Conservation (phyloP, 2,329 filamentous ascomycete species). For the Aspergillus pseudoterreus region DNA sequence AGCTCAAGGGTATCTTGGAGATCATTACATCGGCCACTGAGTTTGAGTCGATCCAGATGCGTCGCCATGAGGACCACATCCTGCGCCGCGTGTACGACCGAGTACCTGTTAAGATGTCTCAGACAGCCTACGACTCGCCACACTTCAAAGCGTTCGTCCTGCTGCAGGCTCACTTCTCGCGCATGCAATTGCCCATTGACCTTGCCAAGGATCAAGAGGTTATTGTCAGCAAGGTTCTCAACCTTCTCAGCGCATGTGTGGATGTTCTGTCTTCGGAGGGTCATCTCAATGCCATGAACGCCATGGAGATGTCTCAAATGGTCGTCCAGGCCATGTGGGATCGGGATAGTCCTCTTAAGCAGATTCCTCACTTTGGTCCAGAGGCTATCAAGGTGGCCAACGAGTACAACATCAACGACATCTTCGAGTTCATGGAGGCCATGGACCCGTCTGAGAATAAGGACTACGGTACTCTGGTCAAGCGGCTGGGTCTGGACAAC, state of each 20-base stretch:
- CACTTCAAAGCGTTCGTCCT: constrained; percentile 99
- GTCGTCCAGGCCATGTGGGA: constrained; percentile 99
- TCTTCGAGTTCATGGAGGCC: constrained; percentile 97
- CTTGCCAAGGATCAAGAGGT: constrained; percentile 93
- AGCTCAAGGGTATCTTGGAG: constrained; percentile 94
- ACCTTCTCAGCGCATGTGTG: constrained; percentile 84
- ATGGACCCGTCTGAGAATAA: constrained; percentile 95
- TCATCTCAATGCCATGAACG: constrained; percentile 93
- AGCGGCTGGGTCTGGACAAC: constrained; percentile 73
- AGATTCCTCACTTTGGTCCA: constrained; percentile 90
- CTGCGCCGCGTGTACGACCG: constrained; percentile 91
- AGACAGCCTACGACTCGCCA: constrained; percentile 82
- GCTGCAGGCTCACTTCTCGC: constrained; percentile 92
- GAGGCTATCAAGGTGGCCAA: constrained; percentile 80
- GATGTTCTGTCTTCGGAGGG: constrained; percentile 95
- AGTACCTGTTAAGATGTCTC: constrained; percentile 89
- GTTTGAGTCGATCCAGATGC: constrained; percentile 91
- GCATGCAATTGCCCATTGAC: constrained; percentile 94
- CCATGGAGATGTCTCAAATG: constrained; percentile 99
- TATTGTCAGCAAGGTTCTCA: constrained; percentile 78
- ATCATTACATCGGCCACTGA: constrained; percentile 96
- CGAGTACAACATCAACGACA: constrained; percentile 79
- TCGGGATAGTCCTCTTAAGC: constrained; percentile 91
- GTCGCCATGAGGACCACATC: constrained; percentile 84
- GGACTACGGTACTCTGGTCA: constrained; percentile 72